Conservation (phyloP, 2,329 filamentous ascomycete species). For the Fusarium sp. region DNA sequence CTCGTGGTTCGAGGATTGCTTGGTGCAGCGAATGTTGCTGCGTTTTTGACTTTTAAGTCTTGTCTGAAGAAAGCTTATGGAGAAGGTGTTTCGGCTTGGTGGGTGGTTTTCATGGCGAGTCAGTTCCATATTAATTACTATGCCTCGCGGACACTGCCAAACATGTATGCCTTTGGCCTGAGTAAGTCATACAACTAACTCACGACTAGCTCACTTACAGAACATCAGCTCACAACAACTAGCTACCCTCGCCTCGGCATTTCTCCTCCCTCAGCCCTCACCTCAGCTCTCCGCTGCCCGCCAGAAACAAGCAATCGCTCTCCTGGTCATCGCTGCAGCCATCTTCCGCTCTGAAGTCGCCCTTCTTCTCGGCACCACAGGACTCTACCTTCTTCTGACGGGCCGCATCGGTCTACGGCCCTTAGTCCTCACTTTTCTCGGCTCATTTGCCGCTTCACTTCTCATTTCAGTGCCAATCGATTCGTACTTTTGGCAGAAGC, state of each 20-base stretch:
- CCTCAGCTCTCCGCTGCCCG: conserved; percentile 55
- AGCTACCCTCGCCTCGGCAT: conserved; percentile 76
- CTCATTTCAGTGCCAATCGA: conserved; percentile 80
- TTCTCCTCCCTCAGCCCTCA: conserved; percentile 55
- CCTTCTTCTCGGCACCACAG: conserved; percentile 78
- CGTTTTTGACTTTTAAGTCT: conserved; percentile 74
- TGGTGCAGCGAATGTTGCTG: conserved; percentile 79
- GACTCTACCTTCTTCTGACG: conserved; percentile 72
- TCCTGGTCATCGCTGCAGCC: conserved; percentile 83
- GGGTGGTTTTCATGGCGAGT: conserved; percentile 78
- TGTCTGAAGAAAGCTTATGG: conserved; percentile 78
- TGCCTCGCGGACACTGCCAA: conserved; percentile 89
- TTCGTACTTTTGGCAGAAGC: conserved; percentile 92
- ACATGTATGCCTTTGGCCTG: conserved; percentile 94
- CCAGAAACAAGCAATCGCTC: conserved; percentile 74
- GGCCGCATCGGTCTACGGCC: conserved; percentile 65
- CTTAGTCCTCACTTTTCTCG: conserved; percentile 75
- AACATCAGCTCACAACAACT: conserved; percentile 3
- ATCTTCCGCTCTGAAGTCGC: conserved; percentile 93
- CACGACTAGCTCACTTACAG: not conserved
- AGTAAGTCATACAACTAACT: conserved; percentile 67
- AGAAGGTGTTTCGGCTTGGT: conserved; percentile 79
- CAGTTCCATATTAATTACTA: conserved; percentile 97
- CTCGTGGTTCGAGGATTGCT: conserved; percentile 80
- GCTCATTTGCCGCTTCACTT: conserved; percentile 76